phyloP scores from a whole-genome alignment of 129 eudicot species.

The Chrysanthemum seticuspe region DNA sequence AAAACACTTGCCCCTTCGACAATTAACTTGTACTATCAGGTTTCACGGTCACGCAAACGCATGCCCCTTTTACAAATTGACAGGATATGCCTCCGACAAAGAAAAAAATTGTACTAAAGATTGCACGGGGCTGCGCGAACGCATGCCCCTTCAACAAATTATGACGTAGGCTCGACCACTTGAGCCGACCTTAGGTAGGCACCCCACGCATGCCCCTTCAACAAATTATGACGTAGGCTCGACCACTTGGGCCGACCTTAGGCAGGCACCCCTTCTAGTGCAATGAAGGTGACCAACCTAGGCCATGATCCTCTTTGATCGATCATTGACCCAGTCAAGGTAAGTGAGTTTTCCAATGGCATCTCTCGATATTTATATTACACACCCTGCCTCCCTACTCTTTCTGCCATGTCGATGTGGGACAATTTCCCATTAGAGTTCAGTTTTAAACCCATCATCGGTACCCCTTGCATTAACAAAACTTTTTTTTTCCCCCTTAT shows the following conservation, averaged over 20 bases:
- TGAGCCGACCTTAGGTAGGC: constrained; percentile 29
- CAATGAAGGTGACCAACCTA: background rate
- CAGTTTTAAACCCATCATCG: too few species aligned
- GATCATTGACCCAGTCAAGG: constrained; percentile 11
- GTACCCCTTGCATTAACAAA: too few species aligned
- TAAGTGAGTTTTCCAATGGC: background rate
- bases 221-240: constrained; percentile 52
- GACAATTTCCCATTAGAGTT: background rate
- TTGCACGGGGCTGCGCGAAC: constrained; percentile 43
- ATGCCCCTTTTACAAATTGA: too few species aligned
- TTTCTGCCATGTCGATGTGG: background rate
- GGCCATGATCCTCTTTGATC: constrained; percentile 3
- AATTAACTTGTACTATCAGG: too few species aligned
- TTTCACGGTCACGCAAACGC: too few species aligned
- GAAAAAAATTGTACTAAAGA: background rate
- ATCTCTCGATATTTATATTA: background rate
- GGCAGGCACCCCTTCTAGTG: constrained; percentile 16
- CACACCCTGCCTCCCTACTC: background rate
- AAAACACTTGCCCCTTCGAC: too few species aligned
- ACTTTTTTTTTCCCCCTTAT: too few species aligned
- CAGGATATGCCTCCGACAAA: too few species aligned
- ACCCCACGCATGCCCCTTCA: constrained; percentile 47
- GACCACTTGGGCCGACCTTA: constrained; percentile 39
- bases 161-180: constrained; percentile 45
- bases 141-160: constrained; percentile 56